These are phyloP conservation scores for Puccinia horiana DNA, from an alignment of 1,284 basidiomycete genomes.

Conservation along the genomic window DNA sequence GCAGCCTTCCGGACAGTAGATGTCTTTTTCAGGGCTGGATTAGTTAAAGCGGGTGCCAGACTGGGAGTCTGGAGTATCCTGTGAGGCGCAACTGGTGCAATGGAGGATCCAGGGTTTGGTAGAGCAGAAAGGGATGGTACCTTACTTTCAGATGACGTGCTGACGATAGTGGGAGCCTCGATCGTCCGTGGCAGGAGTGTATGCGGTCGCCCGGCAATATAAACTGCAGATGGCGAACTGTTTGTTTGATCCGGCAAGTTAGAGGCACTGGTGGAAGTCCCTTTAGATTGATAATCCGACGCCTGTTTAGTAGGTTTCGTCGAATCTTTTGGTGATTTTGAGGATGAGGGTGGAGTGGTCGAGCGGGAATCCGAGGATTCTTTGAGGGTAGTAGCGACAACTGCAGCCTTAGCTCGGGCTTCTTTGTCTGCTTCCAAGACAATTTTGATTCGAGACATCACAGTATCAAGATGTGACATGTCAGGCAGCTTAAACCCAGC, in stretches of 20 bases:
- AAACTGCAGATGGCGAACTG: conserved; percentile 15
- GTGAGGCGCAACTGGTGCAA: not conserved
- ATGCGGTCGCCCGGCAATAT: conserved; percentile 21
- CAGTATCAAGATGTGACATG: conserved; percentile 48
- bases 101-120: not conserved
- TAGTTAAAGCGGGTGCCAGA: conserved; percentile 36
- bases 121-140: not conserved
- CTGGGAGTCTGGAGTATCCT: conserved; percentile 19
- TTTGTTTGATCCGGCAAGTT: not conserved
- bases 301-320: not conserved
- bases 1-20: conserved; percentile 39
- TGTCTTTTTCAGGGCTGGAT: conserved; percentile 31
- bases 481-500: conserved; percentile 38
- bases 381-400: not conserved
- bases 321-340: conserved; percentile 10
- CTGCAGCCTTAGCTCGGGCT: conserved; percentile 34
- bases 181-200: conserved; percentile 23
- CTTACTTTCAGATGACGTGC: conserved; percentile 17
- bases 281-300: conserved; percentile 9
- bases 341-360: not conserved
- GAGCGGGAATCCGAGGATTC: not conserved
- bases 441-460: conserved; percentile 49
- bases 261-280: not conserved
- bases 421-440: conserved; percentile 48
- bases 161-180: not conserved